These are phyloP conservation scores for Cyclotella choctawhatcheeana DNA, from an alignment of 108 stramenopile genomes.

Conservation along the genomic window DNA sequence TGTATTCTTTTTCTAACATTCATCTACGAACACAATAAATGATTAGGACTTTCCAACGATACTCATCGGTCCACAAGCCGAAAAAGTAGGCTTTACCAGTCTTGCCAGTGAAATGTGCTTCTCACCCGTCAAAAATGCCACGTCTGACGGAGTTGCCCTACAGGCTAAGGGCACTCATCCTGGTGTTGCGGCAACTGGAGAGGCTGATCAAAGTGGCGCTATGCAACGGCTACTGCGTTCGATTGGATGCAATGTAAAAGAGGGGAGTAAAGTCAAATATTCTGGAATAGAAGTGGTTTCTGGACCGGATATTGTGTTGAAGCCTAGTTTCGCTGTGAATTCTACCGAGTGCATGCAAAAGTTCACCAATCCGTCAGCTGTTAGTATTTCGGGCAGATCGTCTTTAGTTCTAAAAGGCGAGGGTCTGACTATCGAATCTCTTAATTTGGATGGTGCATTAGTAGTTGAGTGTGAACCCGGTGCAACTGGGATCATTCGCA, in stretches of 20 bases:
- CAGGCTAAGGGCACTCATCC: slow-evolving; percentile 88
- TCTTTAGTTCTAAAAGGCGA: slow-evolving; percentile 84
- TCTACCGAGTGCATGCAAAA: slow-evolving; percentile 65
- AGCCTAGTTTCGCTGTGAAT: slow-evolving; percentile 74
- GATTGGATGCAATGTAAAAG: slow-evolving; percentile 72
- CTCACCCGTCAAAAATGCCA: slow-evolving; percentile 96
- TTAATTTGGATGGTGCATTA: slow-evolving; percentile 84
- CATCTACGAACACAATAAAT: no score
- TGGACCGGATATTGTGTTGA: slow-evolving; percentile 81
- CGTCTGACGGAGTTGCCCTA: slow-evolving; percentile 80
- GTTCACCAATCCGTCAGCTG: slow-evolving; percentile 74
- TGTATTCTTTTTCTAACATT: no score
- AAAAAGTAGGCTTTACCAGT: slow-evolving; percentile 95
- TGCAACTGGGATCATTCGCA: slow-evolving; percentile 58
- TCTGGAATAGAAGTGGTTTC: slow-evolving; percentile 69
- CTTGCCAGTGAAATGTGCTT: slow-evolving; percentile 88
- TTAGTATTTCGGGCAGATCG: slow-evolving; percentile 79
- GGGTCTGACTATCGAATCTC: slow-evolving; percentile 77
- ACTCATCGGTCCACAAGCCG: slow-evolving; percentile 60
- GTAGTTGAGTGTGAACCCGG: slow-evolving; percentile 74
- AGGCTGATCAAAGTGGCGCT: slow-evolving; percentile 89
- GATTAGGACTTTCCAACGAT: slow-evolving; percentile 92
- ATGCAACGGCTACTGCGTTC: slow-evolving; percentile 63
- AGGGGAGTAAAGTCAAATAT: slow-evolving; percentile 55
- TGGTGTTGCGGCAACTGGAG: slow-evolving; percentile 91